Percentiles rank a stretch among this genome's conserved stretches.
These are phyloP conservation scores for Aureobasidium sp. DNA, from an alignment of 2,329 filamentous ascomycete species.

Conservation along the genomic window DNA sequence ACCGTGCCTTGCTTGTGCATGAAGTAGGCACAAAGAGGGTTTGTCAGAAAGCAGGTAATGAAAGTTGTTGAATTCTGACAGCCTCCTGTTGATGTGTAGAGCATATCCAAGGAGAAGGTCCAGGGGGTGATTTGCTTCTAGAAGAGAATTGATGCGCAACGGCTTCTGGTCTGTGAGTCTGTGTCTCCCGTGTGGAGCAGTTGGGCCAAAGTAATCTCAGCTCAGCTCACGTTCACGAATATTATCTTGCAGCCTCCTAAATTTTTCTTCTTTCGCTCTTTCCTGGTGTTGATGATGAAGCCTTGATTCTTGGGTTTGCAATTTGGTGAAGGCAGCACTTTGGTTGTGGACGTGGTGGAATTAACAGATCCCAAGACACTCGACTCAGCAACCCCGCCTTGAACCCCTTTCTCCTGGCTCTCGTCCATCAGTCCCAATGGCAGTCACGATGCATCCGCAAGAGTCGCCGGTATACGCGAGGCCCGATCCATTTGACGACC, in stretches of 20 bases:
- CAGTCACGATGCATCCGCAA: not conserved
- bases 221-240: not conserved
- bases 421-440: not conserved
- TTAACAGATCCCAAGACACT: not conserved
- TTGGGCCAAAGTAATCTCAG: constrained; percentile 7
- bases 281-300: not conserved
- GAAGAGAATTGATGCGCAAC: constrained; percentile 1
- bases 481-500: constrained; percentile 1
- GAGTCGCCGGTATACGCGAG: not conserved
- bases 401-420: not conserved
- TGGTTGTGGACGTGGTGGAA: not conserved
- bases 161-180: not conserved
- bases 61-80: not conserved
- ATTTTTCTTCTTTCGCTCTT: not conserved
- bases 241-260: not conserved
- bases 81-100: constrained; percentile 1
- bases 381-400: not conserved
- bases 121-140: not conserved
- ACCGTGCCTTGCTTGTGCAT: no score
- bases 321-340: not conserved
- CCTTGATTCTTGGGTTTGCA: not conserved
- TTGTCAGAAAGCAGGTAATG: no score
- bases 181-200: not conserved
- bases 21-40: not conserved
- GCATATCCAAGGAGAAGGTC: not conserved